A percentile compares a stretch with the other conserved stretches of the same genome.
Conservation (phyloP, 371 early-diverging fungal species). For the Blakeslea trispora region DNA sequence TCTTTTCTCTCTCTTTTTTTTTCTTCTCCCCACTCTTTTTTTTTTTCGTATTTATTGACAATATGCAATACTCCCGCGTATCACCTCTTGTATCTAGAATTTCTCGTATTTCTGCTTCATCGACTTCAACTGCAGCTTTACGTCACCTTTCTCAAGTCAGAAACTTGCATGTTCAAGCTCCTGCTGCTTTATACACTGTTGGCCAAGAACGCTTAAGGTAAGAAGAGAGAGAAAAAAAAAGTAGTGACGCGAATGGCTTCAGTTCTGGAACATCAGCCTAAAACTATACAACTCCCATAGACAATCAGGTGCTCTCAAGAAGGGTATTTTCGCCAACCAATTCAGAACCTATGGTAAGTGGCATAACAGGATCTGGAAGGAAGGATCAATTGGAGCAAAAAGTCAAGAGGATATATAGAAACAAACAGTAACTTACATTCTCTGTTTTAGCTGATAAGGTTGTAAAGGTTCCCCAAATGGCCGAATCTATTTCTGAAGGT, state of each 20-base stretch:
- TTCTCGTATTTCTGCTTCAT: constrained; percentile 17
- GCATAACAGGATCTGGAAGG: neutral
- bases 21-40: constrained; percentile 2
- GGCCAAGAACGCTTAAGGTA: constrained; percentile 42
- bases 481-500: constrained; percentile 97
- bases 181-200: constrained; percentile 40
- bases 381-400: neutral
- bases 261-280: neutral
- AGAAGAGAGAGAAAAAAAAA: neutral
- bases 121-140: constrained; percentile 14
- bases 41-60: constrained; percentile 2
- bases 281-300: constrained; percentile 9
- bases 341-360: constrained; percentile 48
- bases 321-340: constrained; percentile 29
- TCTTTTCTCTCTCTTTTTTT: constrained; percentile 4
- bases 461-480: constrained; percentile 94
- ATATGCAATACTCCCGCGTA: constrained; percentile 37
- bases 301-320: constrained; percentile 16
- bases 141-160: constrained; percentile 37
- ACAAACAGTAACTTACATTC: neutral
- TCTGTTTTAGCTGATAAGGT: constrained; percentile 64
- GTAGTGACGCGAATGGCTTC: neutral
- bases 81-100: constrained; percentile 24
- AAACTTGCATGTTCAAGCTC: constrained; percentile 46
- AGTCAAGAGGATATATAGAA: too few species aligned